Percentiles rank a stretch among this genome's conserved stretches.
Evolutionary conservation across 2,329 filamentous ascomycete species (phyloP).

Genomic region (Septoria linicola): DNA sequence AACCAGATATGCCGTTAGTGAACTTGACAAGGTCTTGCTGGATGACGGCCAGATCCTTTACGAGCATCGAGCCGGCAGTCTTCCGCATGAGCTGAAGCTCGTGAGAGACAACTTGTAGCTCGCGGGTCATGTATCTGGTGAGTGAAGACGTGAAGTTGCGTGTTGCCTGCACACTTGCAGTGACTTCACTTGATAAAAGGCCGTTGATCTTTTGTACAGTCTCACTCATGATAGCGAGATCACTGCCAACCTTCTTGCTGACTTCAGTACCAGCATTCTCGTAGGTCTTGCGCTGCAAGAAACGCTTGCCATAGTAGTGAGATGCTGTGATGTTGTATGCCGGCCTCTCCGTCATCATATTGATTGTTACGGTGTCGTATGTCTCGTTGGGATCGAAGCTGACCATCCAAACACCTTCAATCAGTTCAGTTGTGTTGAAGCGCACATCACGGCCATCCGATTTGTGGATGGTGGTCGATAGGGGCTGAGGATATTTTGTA

Average conservation of each 20-base stretch:
- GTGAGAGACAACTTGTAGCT: constrained; percentile 21
- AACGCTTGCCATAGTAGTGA: constrained; percentile 28
- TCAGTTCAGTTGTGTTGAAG: constrained; percentile 31
- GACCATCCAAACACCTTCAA: constrained; percentile 34
- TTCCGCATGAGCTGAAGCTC: constrained; percentile 30
- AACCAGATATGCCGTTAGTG: constrained; percentile 20
- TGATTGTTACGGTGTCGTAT: constrained; percentile 28
- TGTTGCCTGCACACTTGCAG: constrained; percentile 30
- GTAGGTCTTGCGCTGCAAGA: constrained; percentile 20
- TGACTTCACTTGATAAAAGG: constrained; percentile 27
- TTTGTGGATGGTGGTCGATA: constrained; percentile 9
- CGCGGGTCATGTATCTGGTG: constrained; percentile 28
- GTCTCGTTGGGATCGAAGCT: constrained; percentile 30
- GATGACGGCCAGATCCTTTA: constrained; percentile 22
- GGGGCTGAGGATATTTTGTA: constrained; percentile 4
- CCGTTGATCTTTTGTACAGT: constrained; percentile 26
- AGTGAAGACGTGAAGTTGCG: constrained; percentile 33
- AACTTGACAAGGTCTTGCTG: constrained; percentile 24
- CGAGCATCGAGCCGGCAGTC: constrained; percentile 25
- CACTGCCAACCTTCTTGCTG: constrained; percentile 32
- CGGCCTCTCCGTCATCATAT: constrained; percentile 28
- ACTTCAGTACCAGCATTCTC: constrained; percentile 32
- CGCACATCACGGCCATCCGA: constrained; percentile 16
- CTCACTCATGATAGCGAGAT: constrained; percentile 29
- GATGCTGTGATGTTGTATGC: constrained; percentile 24